A percentile compares a stretch with the other conserved stretches of the same genome.
phyloP scores from a whole-genome alignment of 352 stramenopile species.

The Pythium sukuiense region DNA sequence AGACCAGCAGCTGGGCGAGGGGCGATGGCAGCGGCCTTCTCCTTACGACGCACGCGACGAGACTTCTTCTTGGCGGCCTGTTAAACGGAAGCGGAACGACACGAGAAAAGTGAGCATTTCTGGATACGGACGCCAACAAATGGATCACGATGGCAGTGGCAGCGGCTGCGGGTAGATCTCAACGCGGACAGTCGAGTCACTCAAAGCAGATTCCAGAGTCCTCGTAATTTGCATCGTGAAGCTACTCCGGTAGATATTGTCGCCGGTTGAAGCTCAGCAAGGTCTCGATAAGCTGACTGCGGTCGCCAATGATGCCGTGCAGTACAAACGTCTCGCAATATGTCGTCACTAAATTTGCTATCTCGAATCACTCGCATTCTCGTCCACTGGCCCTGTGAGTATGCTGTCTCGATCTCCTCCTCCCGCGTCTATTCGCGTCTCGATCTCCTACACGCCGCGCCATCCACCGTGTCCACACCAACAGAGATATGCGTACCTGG shows the following conservation, averaged over 20 bases:
- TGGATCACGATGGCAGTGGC: neutral
- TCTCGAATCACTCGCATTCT: neutral
- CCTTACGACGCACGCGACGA: slow-evolving; percentile 93
- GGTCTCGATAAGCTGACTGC: neutral
- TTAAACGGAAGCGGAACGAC: slow-evolving; percentile 32
- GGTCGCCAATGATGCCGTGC: neutral
- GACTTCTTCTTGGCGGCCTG: slow-evolving; percentile 99
- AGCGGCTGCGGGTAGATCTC: neutral
- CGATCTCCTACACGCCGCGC: neutral
- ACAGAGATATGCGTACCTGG: slow-evolving; percentile 69
- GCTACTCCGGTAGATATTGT: neutral
- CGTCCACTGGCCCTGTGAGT: neutral
- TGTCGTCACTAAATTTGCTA: neutral
- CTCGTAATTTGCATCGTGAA: neutral
- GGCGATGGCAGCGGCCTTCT: slow-evolving; percentile 97
- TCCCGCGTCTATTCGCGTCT: neutral
- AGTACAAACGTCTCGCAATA: neutral
- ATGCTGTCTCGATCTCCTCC: neutral
- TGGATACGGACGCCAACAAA: neutral
- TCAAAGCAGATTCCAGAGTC: neutral
- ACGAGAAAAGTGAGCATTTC: neutral
- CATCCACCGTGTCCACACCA: neutral
- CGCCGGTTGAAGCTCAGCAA: neutral
- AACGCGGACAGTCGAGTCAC: neutral
- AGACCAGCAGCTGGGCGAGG: slow-evolving; percentile 95